phyloP scores from a whole-genome alignment of 106 monocot genomes.

The Apostasia shenzhenica region DNA sequence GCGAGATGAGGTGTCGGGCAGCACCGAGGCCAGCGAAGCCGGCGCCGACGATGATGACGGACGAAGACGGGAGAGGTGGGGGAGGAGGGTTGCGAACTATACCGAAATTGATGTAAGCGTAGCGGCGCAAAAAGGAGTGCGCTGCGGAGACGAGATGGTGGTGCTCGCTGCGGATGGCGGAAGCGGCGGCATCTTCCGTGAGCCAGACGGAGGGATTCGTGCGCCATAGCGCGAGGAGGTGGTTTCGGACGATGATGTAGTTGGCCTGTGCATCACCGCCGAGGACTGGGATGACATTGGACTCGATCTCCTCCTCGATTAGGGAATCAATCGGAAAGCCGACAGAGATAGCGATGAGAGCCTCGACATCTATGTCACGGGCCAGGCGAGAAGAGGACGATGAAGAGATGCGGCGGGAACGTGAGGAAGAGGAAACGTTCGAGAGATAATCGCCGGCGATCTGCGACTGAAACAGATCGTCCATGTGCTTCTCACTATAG shows the following conservation, averaged over 20 bases:
- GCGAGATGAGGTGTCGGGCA: conserved; percentile 62
- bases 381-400: conserved; percentile 41
- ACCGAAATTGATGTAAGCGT: conserved; percentile 87
- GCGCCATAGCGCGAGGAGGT: conserved; percentile 83
- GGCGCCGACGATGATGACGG: conserved; percentile 64
- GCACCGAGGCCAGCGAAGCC: conserved; percentile 83
- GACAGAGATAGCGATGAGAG: conserved; percentile 68
- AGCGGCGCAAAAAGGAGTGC: conserved; percentile 54
- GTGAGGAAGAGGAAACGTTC: background rate
- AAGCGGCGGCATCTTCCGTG: conserved; percentile 45
- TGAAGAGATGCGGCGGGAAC: conserved; percentile 15
- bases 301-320: conserved; percentile 87
- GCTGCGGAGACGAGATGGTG: conserved; percentile 42
- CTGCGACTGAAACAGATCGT: conserved; percentile 46
- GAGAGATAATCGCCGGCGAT: conserved; percentile 29
- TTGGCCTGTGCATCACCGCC: conserved; percentile 57
- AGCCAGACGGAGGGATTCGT: conserved; percentile 50
- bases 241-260: conserved; percentile 89
- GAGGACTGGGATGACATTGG: conserved; percentile 43
- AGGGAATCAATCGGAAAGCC: conserved; percentile 93
- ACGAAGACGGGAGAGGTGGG: conserved; percentile 6
- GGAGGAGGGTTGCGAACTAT: conserved; percentile 24
- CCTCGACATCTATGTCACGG: conserved; percentile 69
- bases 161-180: conserved; percentile 80
- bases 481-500: conserved; percentile 46